phyloP scores from a whole-genome alignment of 2,329 filamentous ascomycete species.

The Stachybotrys chartarum region DNA sequence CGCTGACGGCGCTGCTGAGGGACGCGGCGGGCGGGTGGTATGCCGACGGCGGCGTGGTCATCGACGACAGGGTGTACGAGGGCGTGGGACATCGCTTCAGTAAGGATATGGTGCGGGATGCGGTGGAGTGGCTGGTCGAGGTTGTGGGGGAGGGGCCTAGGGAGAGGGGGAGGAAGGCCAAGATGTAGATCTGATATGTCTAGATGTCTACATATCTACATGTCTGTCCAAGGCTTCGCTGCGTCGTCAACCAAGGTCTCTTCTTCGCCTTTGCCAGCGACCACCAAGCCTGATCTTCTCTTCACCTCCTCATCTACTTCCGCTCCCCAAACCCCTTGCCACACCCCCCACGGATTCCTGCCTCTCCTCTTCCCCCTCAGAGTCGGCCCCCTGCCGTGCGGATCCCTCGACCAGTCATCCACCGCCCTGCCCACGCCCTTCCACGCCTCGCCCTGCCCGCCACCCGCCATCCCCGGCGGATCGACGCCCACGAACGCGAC shows the following conservation, averaged over 20 bases:
- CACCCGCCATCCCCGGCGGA: slow-evolving; percentile 39
- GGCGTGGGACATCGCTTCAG: slow-evolving; percentile 65
- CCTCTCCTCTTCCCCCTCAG: slow-evolving; percentile 39
- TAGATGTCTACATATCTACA: background rate
- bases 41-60: slow-evolving; percentile 44
- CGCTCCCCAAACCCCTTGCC: slow-evolving; percentile 36
- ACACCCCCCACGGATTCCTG: slow-evolving; percentile 41
- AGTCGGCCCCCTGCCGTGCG: slow-evolving; percentile 38
- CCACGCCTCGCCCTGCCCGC: slow-evolving; percentile 30
- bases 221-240: slow-evolving; percentile 30
- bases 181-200: slow-evolving; percentile 10
- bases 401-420: slow-evolving; percentile 43
- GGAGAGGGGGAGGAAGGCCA: slow-evolving; percentile 14
- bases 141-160: slow-evolving; percentile 27
- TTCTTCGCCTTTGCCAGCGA: slow-evolving; percentile 21
- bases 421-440: slow-evolving; percentile 34
- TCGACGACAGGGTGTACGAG: slow-evolving; percentile 62
- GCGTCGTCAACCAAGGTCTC: slow-evolving; percentile 32
- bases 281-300: slow-evolving; percentile 29
- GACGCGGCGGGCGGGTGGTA: slow-evolving; percentile 45
- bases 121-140: slow-evolving; percentile 54
- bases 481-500: slow-evolving; percentile 57
- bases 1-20: slow-evolving; percentile 57
- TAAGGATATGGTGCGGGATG: slow-evolving; percentile 57
- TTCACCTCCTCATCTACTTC: slow-evolving; percentile 19